Conservation (phyloP, 768 basidiomycete species). For the Nidularia sp. region DNA sequence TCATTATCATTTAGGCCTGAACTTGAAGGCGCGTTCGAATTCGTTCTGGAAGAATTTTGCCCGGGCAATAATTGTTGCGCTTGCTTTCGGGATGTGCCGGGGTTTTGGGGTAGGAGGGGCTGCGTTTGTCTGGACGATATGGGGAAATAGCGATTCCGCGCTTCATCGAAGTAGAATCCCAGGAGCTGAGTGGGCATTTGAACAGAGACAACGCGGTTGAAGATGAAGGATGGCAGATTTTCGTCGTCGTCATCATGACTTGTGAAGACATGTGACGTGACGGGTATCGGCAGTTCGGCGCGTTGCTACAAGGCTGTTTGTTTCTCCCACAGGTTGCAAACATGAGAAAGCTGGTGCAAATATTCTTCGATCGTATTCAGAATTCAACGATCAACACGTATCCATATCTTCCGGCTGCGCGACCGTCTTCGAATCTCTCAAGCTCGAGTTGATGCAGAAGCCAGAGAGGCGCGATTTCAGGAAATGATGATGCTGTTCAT, state of each 20-base stretch:
- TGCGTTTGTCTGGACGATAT: slow-evolving; percentile 32
- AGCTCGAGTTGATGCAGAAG: no score
- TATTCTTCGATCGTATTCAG: neutral
- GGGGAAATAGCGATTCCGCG: slow-evolving; percentile 54
- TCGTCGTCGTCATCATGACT: neutral
- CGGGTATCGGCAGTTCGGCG: neutral
- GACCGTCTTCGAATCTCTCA: no score
- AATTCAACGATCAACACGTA: neutral
- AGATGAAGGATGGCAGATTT: neutral
- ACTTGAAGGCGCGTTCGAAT: neutral
- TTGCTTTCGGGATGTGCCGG: neutral
- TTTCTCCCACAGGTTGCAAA: neutral
- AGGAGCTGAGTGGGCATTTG: slow-evolving; percentile 49
- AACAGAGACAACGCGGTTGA: neutral
- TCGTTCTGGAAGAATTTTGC: neutral
- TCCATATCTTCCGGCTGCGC: neutral
- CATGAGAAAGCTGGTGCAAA: neutral
- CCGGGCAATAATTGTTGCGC: neutral
- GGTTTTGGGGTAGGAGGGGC: slow-evolving; percentile 6
- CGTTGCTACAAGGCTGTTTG: neutral
- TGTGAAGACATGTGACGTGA: no score
- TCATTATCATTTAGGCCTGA: neutral
- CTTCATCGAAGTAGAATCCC: slow-evolving; percentile 53
- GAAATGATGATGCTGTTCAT: no score
- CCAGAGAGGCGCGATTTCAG: no score